phyloP scores from a whole-genome alignment of 306 rosid genomes.

The Citrullus amarus region DNA sequence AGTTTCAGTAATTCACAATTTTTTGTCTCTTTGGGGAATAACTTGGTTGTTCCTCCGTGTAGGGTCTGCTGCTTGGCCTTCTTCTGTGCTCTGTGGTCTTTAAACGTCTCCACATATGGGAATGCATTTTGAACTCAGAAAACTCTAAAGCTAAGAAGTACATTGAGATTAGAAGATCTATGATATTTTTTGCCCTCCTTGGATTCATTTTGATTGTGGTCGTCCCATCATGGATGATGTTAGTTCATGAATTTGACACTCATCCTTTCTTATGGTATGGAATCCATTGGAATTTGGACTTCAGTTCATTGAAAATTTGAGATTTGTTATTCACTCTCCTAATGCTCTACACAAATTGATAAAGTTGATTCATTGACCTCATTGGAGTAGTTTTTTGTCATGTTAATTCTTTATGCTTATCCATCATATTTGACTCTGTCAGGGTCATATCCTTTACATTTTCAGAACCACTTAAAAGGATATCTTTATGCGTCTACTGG shows the following conservation, averaged over 20 bases:
- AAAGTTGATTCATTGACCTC: neutral
- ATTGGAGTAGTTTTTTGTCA: neutral
- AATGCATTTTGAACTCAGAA: slow-evolving; percentile 30
- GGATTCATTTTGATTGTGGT: slow-evolving; percentile 53
- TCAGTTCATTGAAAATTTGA: neutral
- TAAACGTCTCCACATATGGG: slow-evolving; percentile 50
- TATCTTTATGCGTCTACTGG: slow-evolving; percentile 75
- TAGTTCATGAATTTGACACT: slow-evolving; percentile 54
- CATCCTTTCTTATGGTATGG: slow-evolving; percentile 77
- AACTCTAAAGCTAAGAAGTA: slow-evolving; percentile 36
- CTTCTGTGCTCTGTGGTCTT: slow-evolving; percentile 61
- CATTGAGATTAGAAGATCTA: slow-evolving; percentile 45
- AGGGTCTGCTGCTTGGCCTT: slow-evolving; percentile 92
- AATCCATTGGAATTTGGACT: slow-evolving; percentile 8
- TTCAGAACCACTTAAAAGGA: slow-evolving; percentile 70
- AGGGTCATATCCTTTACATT: slow-evolving; percentile 83
- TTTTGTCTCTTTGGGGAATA: slow-evolving; percentile 14
- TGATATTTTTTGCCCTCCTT: slow-evolving; percentile 46
- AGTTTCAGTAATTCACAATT: slow-evolving; percentile 7
- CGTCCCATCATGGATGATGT: slow-evolving; percentile 74
- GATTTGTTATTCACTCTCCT: neutral
- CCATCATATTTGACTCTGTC: slow-evolving; percentile 20
- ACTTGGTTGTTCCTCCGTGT: slow-evolving; percentile 22
- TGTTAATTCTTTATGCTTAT: slow-evolving; percentile 8
- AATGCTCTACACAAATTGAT: too few relatives aligned